phyloP scores from a whole-genome alignment of 768 basidiomycete genomes.

The Lactarius quietus region DNA sequence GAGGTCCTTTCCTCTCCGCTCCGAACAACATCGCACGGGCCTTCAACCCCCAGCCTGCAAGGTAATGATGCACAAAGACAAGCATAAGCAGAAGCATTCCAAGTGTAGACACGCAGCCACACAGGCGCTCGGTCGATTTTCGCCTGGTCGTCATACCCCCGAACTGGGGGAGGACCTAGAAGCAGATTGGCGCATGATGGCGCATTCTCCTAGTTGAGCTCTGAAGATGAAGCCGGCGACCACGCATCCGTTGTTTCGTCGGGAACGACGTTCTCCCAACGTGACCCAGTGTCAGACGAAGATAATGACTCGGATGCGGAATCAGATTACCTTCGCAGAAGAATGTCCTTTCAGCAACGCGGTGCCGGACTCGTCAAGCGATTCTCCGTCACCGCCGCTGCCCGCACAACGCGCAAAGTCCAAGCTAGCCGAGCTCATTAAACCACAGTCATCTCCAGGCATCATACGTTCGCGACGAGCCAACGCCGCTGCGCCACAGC shows the following conservation, averaged over 20 bases:
- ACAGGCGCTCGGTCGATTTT: slow-evolving; percentile 1
- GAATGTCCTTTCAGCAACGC: slow-evolving; percentile 11
- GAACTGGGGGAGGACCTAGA: slow-evolving; percentile 32
- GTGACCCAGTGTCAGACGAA: slow-evolving; percentile 17
- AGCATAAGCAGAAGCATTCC: slow-evolving; percentile 43
- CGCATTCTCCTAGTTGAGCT: slow-evolving; percentile 16
- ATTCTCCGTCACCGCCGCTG: slow-evolving; percentile 24
- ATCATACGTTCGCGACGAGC: slow-evolving; percentile 9
- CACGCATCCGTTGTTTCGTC: slow-evolving; percentile 55
- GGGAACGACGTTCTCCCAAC: slow-evolving; percentile 39
- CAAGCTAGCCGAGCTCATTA: slow-evolving; percentile 22
- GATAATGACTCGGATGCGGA: slow-evolving; percentile 27
- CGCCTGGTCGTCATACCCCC: not conserved
- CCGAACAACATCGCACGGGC: too few relatives aligned
- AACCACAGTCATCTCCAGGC: slow-evolving; percentile 8
- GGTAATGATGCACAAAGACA: too few relatives aligned
- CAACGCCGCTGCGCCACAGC: not conserved
- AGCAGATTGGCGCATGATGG: slow-evolving; percentile 34
- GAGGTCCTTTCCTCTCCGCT: too few relatives aligned
- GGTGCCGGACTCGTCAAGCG: slow-evolving; percentile 22
- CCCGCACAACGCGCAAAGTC: slow-evolving; percentile 27
- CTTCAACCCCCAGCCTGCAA: too few relatives aligned
- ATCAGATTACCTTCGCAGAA: slow-evolving; percentile 17
- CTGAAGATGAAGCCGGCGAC: slow-evolving; percentile 43
- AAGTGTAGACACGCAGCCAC: slow-evolving; percentile 33